Percentiles rank a stretch among this genome's conserved stretches.
phyloP scores from a whole-genome alignment of 805 yeast species.

The Lipomyces starkeyi region DNA sequence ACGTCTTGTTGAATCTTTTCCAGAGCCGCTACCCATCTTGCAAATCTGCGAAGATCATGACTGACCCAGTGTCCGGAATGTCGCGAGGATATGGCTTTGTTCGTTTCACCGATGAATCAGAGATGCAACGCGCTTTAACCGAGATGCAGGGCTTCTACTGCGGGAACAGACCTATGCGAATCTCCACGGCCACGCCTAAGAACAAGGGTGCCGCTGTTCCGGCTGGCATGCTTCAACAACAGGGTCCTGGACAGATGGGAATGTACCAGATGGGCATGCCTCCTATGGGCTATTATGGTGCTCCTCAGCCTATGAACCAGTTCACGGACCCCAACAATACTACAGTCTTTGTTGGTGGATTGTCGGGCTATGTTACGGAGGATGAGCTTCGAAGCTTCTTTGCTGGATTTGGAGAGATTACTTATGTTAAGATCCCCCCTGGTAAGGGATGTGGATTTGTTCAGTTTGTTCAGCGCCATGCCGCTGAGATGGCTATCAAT shows the following conservation, averaged over 20 bases:
- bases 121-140: slow-evolving; percentile 70
- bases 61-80: slow-evolving; percentile 69
- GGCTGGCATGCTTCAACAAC: slow-evolving; percentile 40
- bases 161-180: slow-evolving; percentile 77
- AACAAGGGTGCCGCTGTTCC: slow-evolving; percentile 46
- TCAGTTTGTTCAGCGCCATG: slow-evolving; percentile 73
- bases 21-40: slow-evolving; percentile 73
- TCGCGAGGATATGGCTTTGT: slow-evolving; percentile 91
- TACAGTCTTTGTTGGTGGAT: slow-evolving; percentile 71
- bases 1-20: slow-evolving; percentile 66
- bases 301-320: slow-evolving; percentile 52
- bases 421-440: slow-evolving; percentile 77
- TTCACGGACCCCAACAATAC: slow-evolving; percentile 84
- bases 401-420: slow-evolving; percentile 73
- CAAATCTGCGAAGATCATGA: slow-evolving; percentile 76
- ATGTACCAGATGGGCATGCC: slow-evolving; percentile 43
- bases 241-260: slow-evolving; percentile 41
- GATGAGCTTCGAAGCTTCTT: slow-evolving; percentile 66
- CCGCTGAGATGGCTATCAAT: slow-evolving; percentile 84
- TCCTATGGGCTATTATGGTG: slow-evolving; percentile 45
- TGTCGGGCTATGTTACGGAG: slow-evolving; percentile 63
- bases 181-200: slow-evolving; percentile 69
- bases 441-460: slow-evolving; percentile 90
- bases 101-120: slow-evolving; percentile 67
- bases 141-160: slow-evolving; percentile 83